phyloP scores from a whole-genome alignment of 129 eudicot genomes.

The Artemisia tridentata region DNA sequence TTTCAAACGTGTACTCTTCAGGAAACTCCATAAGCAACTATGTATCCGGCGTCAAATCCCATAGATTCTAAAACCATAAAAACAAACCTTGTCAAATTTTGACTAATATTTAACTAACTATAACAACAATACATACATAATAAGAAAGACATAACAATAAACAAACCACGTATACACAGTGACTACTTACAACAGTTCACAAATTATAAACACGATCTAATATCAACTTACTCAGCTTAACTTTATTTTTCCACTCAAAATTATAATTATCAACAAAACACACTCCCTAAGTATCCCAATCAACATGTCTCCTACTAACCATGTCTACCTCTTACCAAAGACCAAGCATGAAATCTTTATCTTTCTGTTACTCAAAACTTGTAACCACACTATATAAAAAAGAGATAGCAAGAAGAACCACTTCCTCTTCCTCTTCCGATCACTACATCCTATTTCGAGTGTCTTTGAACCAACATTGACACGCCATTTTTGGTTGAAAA shows the following conservation, averaged over 20 bases:
- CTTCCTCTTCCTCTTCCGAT: no score
- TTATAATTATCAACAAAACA: slow-evolving; percentile 44
- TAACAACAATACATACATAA: not conserved
- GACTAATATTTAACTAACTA: not conserved
- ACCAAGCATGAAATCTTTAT: no score
- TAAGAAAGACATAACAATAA: not conserved
- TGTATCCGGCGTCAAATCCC: slow-evolving; percentile 41
- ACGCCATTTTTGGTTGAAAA: no score
- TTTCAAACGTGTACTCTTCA: no score
- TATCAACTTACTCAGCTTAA: slow-evolving; percentile 28
- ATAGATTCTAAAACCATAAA: slow-evolving; percentile 59
- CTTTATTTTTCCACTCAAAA: not conserved
- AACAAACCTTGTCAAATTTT: not conserved
- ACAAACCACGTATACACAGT: slow-evolving; percentile 45
- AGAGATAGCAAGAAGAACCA: no score
- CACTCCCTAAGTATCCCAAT: slow-evolving; percentile 42
- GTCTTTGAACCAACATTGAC: no score
- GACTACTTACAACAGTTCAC: slow-evolving; percentile 44
- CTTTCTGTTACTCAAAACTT: no score
- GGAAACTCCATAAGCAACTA: no score
- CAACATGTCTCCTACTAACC: slow-evolving; percentile 24
- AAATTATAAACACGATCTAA: slow-evolving; percentile 37
- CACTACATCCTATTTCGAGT: no score
- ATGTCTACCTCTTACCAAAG: no score
- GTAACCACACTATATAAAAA: no score